Conservation (phyloP, 2,329 filamentous ascomycete genomes). For the Podosphaera aphanis region DNA sequence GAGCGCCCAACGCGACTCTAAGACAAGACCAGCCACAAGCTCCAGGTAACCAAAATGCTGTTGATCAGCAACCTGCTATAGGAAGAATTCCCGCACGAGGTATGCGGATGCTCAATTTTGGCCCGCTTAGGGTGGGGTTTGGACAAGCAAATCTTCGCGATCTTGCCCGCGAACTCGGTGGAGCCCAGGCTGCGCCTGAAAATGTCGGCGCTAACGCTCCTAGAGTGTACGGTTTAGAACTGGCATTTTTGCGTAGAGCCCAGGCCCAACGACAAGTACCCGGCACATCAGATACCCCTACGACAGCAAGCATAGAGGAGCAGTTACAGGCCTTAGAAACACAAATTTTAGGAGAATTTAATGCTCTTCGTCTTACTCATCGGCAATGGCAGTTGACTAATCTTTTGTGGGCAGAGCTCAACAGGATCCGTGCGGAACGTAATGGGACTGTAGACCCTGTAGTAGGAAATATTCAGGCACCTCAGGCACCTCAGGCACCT, state of each 20-base stretch:
- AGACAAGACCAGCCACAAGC: slow-evolving; percentile 12
- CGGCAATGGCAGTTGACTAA: slow-evolving; percentile 47
- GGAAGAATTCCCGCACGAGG: slow-evolving; percentile 16
- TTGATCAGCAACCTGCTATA: slow-evolving; percentile 15
- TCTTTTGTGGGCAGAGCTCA: slow-evolving; percentile 41
- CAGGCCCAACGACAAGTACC: slow-evolving; percentile 2
- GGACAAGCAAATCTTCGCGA: slow-evolving; percentile 41
- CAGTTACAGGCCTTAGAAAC: slow-evolving; percentile 45
- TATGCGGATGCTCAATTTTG: slow-evolving; percentile 45
- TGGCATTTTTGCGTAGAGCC: slow-evolving; percentile 13
- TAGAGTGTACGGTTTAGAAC: slow-evolving; percentile 16
- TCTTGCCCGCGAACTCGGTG: slow-evolving; percentile 39
- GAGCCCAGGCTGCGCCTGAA: slow-evolving; percentile 18
- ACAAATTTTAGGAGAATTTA: slow-evolving; percentile 43
- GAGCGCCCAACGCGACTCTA: slow-evolving; percentile 10
- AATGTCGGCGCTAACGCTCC: slow-evolving; percentile 10
- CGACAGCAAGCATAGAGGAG: slow-evolving; percentile 23
- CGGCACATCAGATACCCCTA: slow-evolving; percentile 2
- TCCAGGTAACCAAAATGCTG: slow-evolving; percentile 18
- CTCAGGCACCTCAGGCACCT: slow-evolving; percentile 14
- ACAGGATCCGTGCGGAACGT: slow-evolving; percentile 29
- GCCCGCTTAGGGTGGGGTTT: slow-evolving; percentile 52
- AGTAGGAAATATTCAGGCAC: slow-evolving; percentile 9
- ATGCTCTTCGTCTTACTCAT: slow-evolving; percentile 35
- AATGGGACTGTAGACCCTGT: slow-evolving; percentile 8